Evolutionary conservation across 441 rosid species (phyloP).

Genomic region (Gossypium davidsonii): DNA sequence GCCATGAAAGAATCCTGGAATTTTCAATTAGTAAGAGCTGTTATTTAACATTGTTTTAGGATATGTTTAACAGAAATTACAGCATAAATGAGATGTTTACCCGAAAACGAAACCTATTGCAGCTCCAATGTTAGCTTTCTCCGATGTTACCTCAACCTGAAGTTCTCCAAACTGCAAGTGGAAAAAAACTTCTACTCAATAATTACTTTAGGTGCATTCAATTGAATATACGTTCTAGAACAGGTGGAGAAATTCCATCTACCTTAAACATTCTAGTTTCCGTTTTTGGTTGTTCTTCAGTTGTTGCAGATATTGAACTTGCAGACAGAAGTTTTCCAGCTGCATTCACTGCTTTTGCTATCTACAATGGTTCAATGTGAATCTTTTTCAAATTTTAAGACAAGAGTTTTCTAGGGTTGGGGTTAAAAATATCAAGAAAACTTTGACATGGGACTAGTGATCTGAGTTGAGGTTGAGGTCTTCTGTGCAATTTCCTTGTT

Average conservation of each 20-base stretch:
- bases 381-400: background rate
- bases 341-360: slow-evolving; percentile 67
- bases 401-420: background rate
- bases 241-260: slow-evolving; percentile 9
- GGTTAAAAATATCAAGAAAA: background rate
- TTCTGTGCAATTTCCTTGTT: background rate
- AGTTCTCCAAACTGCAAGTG: slow-evolving; percentile 80
- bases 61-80: background rate
- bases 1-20: slow-evolving; percentile 76
- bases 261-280: slow-evolving; percentile 73
- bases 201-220: background rate
- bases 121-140: slow-evolving; percentile 74
- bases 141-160: slow-evolving; percentile 68
- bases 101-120: slow-evolving; percentile 60
- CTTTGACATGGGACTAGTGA: background rate
- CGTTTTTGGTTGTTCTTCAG: slow-evolving; percentile 34
- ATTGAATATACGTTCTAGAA: slow-evolving; percentile 6
- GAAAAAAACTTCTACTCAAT: slow-evolving; percentile 10
- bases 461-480: background rate
- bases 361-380: slow-evolving; percentile 36
- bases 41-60: background rate
- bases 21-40: slow-evolving; percentile 6
- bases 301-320: slow-evolving; percentile 29
- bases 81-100: slow-evolving; percentile 34
- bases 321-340: slow-evolving; percentile 60